A percentile compares a stretch with the other conserved stretches of the same genome.
Conservation (phyloP, 495 filamentous ascomycete species). For the Penicillium angulare region DNA sequence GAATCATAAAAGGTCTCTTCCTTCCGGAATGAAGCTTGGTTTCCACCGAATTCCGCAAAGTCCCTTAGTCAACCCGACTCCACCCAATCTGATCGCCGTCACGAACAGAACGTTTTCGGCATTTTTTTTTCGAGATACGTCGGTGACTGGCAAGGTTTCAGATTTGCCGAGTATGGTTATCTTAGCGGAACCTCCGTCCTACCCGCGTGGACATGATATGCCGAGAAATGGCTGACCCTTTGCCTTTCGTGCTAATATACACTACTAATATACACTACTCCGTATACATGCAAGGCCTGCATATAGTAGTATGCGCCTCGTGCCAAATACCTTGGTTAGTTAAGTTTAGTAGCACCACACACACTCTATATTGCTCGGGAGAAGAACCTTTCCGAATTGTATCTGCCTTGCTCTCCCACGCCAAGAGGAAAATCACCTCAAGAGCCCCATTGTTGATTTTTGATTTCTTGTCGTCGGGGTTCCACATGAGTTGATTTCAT, state of each 20-base stretch:
- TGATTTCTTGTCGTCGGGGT: neutral
- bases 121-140: constrained; percentile 6
- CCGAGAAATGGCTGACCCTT: too few relatives aligned
- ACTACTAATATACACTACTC: too few relatives aligned
- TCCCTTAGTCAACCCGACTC: constrained; percentile 16
- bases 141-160: constrained; percentile 14
- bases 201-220: neutral
- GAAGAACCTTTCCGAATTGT: too few relatives aligned
- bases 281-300: too few relatives aligned
- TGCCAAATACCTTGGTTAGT: too few relatives aligned
- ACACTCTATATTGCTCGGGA: too few relatives aligned
- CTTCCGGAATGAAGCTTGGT: constrained; percentile 2
- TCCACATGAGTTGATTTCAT: neutral
- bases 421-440: constrained; percentile 4
- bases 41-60: neutral
- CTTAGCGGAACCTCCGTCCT: constrained; percentile 6
- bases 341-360: too few relatives aligned
- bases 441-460: constrained; percentile 6
- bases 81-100: constrained; percentile 23
- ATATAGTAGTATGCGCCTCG: too few relatives aligned
- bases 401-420: neutral
- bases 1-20: neutral
- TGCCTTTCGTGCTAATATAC: too few relatives aligned
- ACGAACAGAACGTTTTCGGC: constrained; percentile 24
- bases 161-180: constrained; percentile 16